phyloP scores from a whole-genome alignment of 1,284 basidiomycete species.

The Apiotrichum akiyoshidainum region DNA sequence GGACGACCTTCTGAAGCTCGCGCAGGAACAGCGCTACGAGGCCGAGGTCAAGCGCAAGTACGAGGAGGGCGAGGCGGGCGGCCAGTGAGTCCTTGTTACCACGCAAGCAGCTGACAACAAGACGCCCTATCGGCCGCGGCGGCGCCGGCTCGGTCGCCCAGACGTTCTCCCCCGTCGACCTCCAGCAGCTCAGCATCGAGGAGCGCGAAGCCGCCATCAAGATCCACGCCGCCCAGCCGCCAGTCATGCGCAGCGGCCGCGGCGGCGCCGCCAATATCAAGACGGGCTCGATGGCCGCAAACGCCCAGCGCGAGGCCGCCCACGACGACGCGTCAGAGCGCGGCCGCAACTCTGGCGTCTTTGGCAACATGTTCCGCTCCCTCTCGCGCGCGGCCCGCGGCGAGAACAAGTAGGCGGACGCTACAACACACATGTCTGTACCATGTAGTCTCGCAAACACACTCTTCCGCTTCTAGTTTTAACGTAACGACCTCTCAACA shows the following conservation, averaged over 20 bases:
- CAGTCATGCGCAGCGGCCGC: conserved; percentile 31
- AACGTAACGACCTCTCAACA: background rate
- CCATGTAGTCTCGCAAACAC: background rate
- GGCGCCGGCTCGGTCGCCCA: conserved; percentile 43
- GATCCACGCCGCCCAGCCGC: conserved; percentile 33
- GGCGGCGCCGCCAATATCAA: conserved; percentile 45
- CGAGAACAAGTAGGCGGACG: conserved; percentile 14
- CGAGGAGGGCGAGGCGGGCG: conserved; percentile 17
- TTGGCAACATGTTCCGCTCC: conserved; percentile 45
- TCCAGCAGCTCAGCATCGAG: conserved; percentile 35
- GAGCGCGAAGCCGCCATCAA: conserved; percentile 44
- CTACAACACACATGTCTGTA: background rate
- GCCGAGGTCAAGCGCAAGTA: conserved; percentile 36
- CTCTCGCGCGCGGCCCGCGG: conserved; percentile 43
- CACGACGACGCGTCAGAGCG: conserved; percentile 12
- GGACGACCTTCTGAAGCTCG: conserved; percentile 27
- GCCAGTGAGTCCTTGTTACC: background rate
- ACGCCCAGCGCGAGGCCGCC: conserved; percentile 6
- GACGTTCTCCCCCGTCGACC: conserved; percentile 26
- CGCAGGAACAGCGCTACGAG: conserved; percentile 35
- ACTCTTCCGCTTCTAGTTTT: background rate
- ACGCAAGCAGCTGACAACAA: conserved; percentile 10
- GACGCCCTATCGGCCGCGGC: conserved; percentile 41
- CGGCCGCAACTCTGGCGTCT: conserved; percentile 37
- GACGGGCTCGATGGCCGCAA: conserved; percentile 7